Base-by-base conservation (phyloP, 1,139 yeast genomes). In the Taphrina confusa region DNA sequence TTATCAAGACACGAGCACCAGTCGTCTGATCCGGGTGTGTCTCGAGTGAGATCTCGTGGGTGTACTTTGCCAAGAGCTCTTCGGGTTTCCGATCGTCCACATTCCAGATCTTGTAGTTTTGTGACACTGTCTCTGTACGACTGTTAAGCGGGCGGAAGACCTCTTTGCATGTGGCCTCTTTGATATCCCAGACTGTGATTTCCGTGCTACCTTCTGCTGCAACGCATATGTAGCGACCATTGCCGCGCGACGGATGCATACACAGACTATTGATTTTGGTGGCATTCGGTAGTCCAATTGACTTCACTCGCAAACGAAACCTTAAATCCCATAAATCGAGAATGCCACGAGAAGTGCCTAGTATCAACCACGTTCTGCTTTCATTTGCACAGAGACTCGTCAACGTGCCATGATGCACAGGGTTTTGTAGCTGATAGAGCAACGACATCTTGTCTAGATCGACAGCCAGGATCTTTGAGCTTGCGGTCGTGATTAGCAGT, bases 271-370 rank as follows among this genome's bases (percentile, higher is more conserved):
- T 72, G 14, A 87, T 81, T 0, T 82, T 80, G 1, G 28, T 5
- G 5, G 25, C 25, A 14, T n/a, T 8, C 0, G 58, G 47, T 11
- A 54, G n/a, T 3, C 33, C 42, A 5, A 34, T 87, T 1, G 84
- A 75, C 63, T 80, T 83, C 28, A 87, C 75, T 50, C 80, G 73
- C 0, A 85, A 66, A 39, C 77, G 77, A 69, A 89, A 88, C 60
- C 96, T 75, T 45, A 87, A 67, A 71, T 91, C 97, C 95, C 96
- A 90, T 20, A 92, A 71, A 64, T 82, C 82, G 31, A 92, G 70
- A 0, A 84, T 74, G 1, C 97, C 97, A 47, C 78, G 79, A 1
- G 80, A 75, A 0, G 97, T 87, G 0, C 96, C 97, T 1, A 85
- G 70, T 3, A 89, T 70, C 2, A 87, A 67, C 91, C 96, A 88